A percentile compares a stretch with the other conserved stretches of the same genome.
Evolutionary conservation across 1,284 basidiomycete genomes (phyloP).

Genomic region (Cutaneotrichosporon dermatis): DNA sequence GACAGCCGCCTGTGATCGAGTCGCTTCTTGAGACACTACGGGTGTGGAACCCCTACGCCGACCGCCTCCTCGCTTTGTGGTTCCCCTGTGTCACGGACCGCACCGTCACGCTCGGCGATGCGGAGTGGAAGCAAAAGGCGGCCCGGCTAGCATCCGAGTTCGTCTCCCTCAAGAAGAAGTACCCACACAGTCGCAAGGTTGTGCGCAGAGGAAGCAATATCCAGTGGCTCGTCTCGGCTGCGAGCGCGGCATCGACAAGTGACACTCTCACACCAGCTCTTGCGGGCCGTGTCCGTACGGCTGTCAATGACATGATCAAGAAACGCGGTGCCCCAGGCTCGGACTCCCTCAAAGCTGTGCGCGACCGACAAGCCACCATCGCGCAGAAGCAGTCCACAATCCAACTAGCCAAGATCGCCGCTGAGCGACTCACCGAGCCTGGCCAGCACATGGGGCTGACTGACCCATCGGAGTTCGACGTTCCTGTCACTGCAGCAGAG

Average conservation of each 20-base stretch:
- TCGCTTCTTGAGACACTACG: neutral
- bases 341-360: neutral
- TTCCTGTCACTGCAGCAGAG: neutral
- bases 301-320: neutral
- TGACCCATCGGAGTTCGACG: neutral
- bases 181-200: neutral
- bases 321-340: slow-evolving; percentile 7
- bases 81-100: neutral
- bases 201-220: neutral
- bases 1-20: neutral
- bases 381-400: neutral
- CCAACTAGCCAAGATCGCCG: neutral
- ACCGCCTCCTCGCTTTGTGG: slow-evolving; percentile 7
- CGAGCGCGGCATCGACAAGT: neutral
- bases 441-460: neutral
- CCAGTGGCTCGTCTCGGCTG: slow-evolving; percentile 1
- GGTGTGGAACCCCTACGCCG: slow-evolving; percentile 9
- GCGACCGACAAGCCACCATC: neutral
- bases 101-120: neutral
- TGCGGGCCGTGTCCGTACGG: slow-evolving; percentile 3
- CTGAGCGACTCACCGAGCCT: neutral
- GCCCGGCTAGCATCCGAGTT: slow-evolving; percentile 1
- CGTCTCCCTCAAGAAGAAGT: neutral
- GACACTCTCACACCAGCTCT: neutral
- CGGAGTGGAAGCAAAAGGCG: neutral